Conservation (phyloP, 2,329 filamentous ascomycete species). For the Penicillium corylophilum region DNA sequence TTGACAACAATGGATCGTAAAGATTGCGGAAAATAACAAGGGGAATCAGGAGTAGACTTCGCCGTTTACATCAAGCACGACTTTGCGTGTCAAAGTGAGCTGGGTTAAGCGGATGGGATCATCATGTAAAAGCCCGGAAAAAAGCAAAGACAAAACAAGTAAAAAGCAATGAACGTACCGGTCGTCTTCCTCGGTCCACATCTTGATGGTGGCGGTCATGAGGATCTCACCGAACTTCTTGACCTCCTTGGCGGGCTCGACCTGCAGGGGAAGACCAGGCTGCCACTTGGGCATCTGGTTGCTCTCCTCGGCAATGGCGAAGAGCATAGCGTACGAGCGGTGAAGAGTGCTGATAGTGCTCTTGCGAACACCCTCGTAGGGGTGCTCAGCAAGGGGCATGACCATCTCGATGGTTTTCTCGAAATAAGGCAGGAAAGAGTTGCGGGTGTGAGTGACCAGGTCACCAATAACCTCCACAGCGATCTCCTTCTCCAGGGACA, state of each 20-base stretch:
- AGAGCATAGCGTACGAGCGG: conserved; percentile 89
- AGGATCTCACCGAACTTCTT: conserved; percentile 83
- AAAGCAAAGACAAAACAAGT: conserved; percentile 12
- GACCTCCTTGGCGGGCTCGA: conserved; percentile 74
- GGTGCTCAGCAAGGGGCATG: conserved; percentile 78
- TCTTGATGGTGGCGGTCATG: conserved; percentile 75
- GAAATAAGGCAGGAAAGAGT: conserved; percentile 77
- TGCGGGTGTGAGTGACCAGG: conserved; percentile 81
- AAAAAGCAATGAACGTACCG: conserved; percentile 65
- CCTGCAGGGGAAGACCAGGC: conserved; percentile 78
- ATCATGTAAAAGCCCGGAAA: conserved; percentile 61
- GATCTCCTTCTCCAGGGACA: conserved; percentile 96
- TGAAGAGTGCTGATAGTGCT: conserved; percentile 87
- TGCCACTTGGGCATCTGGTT: conserved; percentile 80
- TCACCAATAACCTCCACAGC: conserved; percentile 93
- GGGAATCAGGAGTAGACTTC: conserved; percentile 52
- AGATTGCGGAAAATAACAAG: background rate
- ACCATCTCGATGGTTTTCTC: conserved; percentile 83
- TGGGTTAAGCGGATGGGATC: conserved; percentile 91
- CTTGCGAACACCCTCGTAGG: conserved; percentile 91
- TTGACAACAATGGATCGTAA: background rate
- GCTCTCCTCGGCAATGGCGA: conserved; percentile 78
- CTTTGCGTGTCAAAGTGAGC: conserved; percentile 95
- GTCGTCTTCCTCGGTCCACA: conserved; percentile 89
- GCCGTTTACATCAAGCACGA: conserved; percentile 85